Base-by-base conservation (phyloP, 163 green algal species). In the Scenedesmus sp. region DNA sequence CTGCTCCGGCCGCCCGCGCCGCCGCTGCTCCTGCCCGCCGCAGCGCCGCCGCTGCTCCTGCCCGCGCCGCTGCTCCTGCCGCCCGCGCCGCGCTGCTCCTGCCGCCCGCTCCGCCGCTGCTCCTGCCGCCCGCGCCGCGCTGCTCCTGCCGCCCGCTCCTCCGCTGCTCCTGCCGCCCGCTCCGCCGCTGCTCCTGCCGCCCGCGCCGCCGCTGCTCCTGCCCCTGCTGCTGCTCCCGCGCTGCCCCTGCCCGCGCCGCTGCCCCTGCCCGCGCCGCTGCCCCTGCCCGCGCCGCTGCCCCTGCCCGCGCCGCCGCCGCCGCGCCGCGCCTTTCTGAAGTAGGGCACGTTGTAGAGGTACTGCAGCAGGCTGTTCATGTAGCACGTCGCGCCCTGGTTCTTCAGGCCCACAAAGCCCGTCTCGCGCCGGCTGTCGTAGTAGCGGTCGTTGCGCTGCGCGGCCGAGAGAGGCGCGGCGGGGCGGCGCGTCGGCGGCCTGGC, bases 351-450 rank as follows among this genome's bases (percentile, higher is more conserved):
- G 88, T 94, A 99, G n/a, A 99, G 90, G 39, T 92, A 97, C 89
- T 99, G 96, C 60, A 99, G 91, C 70, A 99, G 88, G 15, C 86
- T 96, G 89, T 99, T 99, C 94, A 99, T 98, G 91, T 99, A 99
- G 92, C 96, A 99, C 1, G 96, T 99, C 60, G 94, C 94, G 6
- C 96, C 96, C 84, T 92, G 96, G 87, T 99, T 99, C 85, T 98
- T 97, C 24, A 99, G 85, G 15, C 96, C 96, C 50, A 99, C 96
- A 81, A 85, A 97, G 42, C 96, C 96, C 2, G 95, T 98, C 76
- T 95, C 89, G 75, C 94, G 90, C 50, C 94, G 93, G 51, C 87
- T 93, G 81, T 98, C 89, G 73, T 96, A 94, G 13, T 89, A 86
- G 45, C 85, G 84, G 39, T 96, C 86, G n/a, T 91, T 78, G 20